A percentile compares a stretch with the other conserved stretches of the same genome.
Conservation (phyloP, 129 eudicot genomes). For the Centrapalus pauciflorus region DNA sequence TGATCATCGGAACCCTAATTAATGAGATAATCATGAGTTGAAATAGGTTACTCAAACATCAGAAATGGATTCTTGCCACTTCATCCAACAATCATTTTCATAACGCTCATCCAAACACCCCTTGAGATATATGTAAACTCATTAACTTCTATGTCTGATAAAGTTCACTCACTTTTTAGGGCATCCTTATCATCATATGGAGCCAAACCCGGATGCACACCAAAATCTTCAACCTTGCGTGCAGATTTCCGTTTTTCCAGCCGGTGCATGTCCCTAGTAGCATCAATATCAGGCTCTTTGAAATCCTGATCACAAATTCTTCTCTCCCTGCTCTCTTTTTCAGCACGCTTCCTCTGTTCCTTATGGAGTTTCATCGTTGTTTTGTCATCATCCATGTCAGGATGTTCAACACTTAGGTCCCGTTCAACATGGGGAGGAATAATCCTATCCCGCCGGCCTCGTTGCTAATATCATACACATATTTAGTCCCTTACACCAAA, state of each 20-base stretch:
- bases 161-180: constrained; percentile 61
- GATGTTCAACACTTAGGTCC: constrained; percentile 48
- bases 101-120: too few relatives aligned
- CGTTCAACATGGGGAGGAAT: constrained; percentile 43
- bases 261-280: constrained; percentile 41
- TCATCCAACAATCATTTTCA: too few relatives aligned
- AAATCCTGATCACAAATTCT: constrained; percentile 69
- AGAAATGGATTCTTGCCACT: too few relatives aligned
- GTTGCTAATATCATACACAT: constrained; percentile 34
- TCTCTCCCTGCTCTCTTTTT: constrained; percentile 61
- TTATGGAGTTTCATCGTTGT: constrained; percentile 48
- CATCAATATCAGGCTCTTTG: constrained; percentile 60
- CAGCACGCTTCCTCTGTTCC: constrained; percentile 60
- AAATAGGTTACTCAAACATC: too few relatives aligned
- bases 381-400: constrained; percentile 73
- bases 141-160: neutral
- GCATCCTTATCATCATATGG: constrained; percentile 71
- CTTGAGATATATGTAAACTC: neutral
- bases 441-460: constrained; percentile 53
- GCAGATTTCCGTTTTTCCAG: constrained; percentile 69
- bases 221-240: constrained; percentile 72
- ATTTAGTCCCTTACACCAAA: constrained; percentile 1
- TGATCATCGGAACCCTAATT: too few relatives aligned
- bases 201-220: constrained; percentile 41
- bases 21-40: too few relatives aligned